Percentiles rank a stretch among this genome's conserved stretches.
Conservation (phyloP, 768 basidiomycete species). For the Rhizopogon vinicolor region DNA sequence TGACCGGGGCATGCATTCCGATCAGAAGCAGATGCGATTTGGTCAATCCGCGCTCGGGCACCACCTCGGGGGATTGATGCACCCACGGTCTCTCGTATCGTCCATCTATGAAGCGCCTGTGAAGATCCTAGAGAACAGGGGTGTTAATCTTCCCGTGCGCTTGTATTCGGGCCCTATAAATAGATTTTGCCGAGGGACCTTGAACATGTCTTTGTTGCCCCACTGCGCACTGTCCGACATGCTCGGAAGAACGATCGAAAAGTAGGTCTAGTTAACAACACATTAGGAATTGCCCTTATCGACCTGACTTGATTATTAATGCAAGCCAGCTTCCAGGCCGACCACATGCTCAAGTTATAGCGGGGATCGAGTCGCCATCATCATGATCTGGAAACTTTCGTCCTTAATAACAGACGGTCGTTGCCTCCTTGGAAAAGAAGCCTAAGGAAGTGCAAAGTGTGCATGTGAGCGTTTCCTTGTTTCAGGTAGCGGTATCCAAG, state of each 20-base stretch:
- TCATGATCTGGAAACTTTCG: background rate
- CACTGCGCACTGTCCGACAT: background rate
- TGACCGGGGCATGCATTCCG: conserved; percentile 7
- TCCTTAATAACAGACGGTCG: background rate
- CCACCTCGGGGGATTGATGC: conserved; percentile 6
- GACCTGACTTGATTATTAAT: background rate
- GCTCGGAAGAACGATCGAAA: background rate
- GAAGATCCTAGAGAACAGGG: background rate
- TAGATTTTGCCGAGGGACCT: background rate
- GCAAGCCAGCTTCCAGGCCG: background rate
- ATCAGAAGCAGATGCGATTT: conserved; percentile 23
- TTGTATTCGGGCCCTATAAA: background rate
- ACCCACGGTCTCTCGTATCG: conserved; percentile 22
- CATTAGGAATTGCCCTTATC: background rate
- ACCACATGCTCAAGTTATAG: background rate
- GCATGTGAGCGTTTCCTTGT: background rate
- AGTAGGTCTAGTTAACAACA: background rate
- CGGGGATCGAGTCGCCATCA: background rate
- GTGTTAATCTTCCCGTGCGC: background rate
- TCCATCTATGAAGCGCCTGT: conserved; percentile 18
- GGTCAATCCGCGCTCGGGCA: conserved; percentile 24
- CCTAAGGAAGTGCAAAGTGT: background rate
- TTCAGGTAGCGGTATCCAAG: background rate
- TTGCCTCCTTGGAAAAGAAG: background rate
- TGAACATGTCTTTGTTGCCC: background rate